Evolutionary conservation across 1,139 yeast genomes (phyloP).

Genomic region (Yamadazyma mexicana): DNA sequence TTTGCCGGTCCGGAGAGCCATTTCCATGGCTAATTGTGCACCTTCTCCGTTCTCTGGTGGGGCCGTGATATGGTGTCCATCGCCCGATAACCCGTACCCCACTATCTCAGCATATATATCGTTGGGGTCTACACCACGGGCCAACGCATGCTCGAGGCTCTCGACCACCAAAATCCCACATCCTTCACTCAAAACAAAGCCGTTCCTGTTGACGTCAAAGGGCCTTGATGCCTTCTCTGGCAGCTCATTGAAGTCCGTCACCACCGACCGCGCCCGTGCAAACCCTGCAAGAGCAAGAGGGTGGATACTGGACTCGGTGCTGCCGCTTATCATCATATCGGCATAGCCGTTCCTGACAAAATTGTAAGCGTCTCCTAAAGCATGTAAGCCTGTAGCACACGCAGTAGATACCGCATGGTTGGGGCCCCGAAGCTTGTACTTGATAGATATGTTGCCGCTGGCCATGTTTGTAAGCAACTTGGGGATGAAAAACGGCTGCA

Average conservation of each 20-base stretch:
- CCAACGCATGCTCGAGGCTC: slow-evolving; percentile 69
- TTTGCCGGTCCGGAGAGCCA: slow-evolving; percentile 60
- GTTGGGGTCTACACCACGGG: slow-evolving; percentile 52
- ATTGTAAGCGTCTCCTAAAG: slow-evolving; percentile 90
- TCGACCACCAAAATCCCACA: slow-evolving; percentile 80
- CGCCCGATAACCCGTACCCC: slow-evolving; percentile 92
- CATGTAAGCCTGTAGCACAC: slow-evolving; percentile 94
- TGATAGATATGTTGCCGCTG: slow-evolving; percentile 85
- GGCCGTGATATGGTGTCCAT: slow-evolving; percentile 91
- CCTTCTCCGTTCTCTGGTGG: slow-evolving; percentile 85
- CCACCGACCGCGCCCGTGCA: slow-evolving; percentile 82
- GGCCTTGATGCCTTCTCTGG: slow-evolving; percentile 81
- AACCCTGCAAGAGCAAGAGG: slow-evolving; percentile 91
- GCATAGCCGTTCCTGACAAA: slow-evolving; percentile 80
- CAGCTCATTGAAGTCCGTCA: slow-evolving; percentile 57
- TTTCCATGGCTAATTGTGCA: slow-evolving; percentile 78
- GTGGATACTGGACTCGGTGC: slow-evolving; percentile 84
- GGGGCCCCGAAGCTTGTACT: slow-evolving; percentile 77
- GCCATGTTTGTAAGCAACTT: slow-evolving; percentile 89
- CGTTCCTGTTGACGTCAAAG: slow-evolving; percentile 74
- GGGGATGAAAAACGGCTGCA: slow-evolving; percentile 87
- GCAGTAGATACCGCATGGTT: slow-evolving; percentile 90
- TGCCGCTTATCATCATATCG: slow-evolving; percentile 89
- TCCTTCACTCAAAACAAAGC: slow-evolving; percentile 95
- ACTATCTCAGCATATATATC: slow-evolving; percentile 75